Evolutionary conservation across 1,284 basidiomycete species (phyloP), one percentile per base, ranked within the genome.

Genomic region (Heterobasidion parviporum): DNA sequence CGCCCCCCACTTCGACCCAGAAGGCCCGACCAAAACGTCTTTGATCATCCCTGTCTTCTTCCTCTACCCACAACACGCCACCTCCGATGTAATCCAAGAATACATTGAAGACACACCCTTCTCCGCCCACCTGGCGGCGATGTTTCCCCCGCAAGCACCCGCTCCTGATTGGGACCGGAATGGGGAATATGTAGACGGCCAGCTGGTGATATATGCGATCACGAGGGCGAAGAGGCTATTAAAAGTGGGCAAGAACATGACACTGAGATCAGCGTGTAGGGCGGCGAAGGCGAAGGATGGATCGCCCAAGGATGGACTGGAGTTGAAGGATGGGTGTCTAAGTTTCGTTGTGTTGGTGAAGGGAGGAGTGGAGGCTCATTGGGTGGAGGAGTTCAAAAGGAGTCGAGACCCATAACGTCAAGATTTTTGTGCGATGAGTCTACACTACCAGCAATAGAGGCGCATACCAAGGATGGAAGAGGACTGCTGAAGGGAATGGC

Each of bases 361-460:
- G 68, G 93, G 93, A 0, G 75, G 77, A n/a, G 80, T 81, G 56
- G 94, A 97, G 68, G 79, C 82, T 67, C 81, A 80, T 60, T 98
- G 95, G 94, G 81, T 98, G 33, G 84, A 87, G n/a, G 85, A 91
- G 58, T 95, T 86, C 75, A 98, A 98, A 74, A 77, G 72, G 64
- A 73, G 66, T 32, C 70, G 83, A 65, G 72, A 71, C 6, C 8
- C 16, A 38, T 56, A 47, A 34, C 32, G 15, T 41, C n/a, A 45
- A 34, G 15, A 1, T 2, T 51, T 20, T 18, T 33, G 14, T 16
- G n/a, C 20, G 20, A n/a, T 50, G 48, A 14, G 47, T 1, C 16
- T 16, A 18, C 47, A 3, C 9, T 48, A 32, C 16, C 6, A 48
- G 47, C n/a, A 32, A 32, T 18, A 48, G 47, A 48, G 26, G 26